Conservation (phyloP, 108 stramenopile species). For the Stephanodiscus minutulus region DNA sequence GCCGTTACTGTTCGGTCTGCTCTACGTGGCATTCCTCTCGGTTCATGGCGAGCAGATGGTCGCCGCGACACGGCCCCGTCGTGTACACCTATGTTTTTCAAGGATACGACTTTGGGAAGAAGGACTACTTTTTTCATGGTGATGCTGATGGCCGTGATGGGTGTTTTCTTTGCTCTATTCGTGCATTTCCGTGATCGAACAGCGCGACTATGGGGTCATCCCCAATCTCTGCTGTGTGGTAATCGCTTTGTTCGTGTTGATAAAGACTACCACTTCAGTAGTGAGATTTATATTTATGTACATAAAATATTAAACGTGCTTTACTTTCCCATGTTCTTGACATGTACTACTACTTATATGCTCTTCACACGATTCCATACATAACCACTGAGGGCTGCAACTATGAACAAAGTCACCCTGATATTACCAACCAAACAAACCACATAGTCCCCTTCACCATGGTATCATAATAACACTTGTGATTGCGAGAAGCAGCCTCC, state of each 20-base stretch:
- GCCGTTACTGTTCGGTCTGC: slow-evolving; percentile 48
- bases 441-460: no score
- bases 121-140: slow-evolving; percentile 54
- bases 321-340: no score
- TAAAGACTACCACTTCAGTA: no score
- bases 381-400: no score
- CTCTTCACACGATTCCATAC: no score
- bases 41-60: slow-evolving; percentile 46
- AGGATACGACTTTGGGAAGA: slow-evolving; percentile 64
- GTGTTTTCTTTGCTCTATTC: slow-evolving; percentile 53
- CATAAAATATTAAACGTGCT: no score
- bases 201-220: slow-evolving; percentile 21
- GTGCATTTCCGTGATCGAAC: slow-evolving; percentile 19
- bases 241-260: slow-evolving; percentile 24
- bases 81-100: slow-evolving; percentile 72
- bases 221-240: slow-evolving; percentile 27
- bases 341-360: no score
- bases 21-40: slow-evolving; percentile 67
- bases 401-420: no score
- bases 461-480: no score
- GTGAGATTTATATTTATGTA: no score
- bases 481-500: no score
- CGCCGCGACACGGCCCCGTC: slow-evolving; percentile 51
- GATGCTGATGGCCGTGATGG: slow-evolving; percentile 44
- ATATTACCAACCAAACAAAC: no score